phyloP scores from a whole-genome alignment of 1,139 yeast genomes.

The Suhomyces anneliseae region DNA sequence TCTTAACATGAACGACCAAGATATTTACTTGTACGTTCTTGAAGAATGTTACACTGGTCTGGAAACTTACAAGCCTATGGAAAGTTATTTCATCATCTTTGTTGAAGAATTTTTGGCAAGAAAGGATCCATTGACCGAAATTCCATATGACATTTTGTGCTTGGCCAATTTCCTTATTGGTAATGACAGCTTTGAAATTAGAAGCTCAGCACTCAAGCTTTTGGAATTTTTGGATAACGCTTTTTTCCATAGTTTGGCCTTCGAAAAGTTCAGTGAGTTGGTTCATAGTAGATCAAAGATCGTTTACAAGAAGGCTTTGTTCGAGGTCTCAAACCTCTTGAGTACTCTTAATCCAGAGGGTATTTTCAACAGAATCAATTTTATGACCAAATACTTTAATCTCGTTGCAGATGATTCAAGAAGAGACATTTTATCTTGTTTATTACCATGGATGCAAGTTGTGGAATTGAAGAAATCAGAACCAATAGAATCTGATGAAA shows the following conservation, averaged over 20 bases:
- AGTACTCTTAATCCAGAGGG: constrained; percentile 60
- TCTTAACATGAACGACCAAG: constrained; percentile 56
- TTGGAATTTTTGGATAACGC: constrained; percentile 56
- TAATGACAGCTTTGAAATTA: constrained; percentile 56
- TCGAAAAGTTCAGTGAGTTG: constrained; percentile 52
- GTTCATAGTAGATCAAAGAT: constrained; percentile 67
- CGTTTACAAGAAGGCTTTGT: constrained; percentile 74
- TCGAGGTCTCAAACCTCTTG: constrained; percentile 63
- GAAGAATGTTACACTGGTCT: constrained; percentile 67
- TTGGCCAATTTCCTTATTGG: constrained; percentile 71
- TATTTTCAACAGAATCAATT: constrained; percentile 64
- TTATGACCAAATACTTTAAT: constrained; percentile 68
- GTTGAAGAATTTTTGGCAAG: constrained; percentile 56
- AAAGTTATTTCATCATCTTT: constrained; percentile 69
- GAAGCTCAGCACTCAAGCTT: constrained; percentile 62
- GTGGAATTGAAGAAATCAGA: constrained; percentile 57
- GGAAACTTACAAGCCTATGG: constrained; percentile 51
- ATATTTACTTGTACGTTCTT: constrained; percentile 62
- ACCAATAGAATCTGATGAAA: constrained; percentile 23
- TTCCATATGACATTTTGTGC: constrained; percentile 60
- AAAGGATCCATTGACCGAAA: constrained; percentile 35
- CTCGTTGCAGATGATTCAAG: constrained; percentile 56
- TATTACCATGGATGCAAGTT: constrained; percentile 88
- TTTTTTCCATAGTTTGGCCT: constrained; percentile 43
- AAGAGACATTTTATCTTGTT: constrained; percentile 74